phyloP scores from a whole-genome alignment of 2,329 filamentous ascomycete species.

The Penicillium polonicum region DNA sequence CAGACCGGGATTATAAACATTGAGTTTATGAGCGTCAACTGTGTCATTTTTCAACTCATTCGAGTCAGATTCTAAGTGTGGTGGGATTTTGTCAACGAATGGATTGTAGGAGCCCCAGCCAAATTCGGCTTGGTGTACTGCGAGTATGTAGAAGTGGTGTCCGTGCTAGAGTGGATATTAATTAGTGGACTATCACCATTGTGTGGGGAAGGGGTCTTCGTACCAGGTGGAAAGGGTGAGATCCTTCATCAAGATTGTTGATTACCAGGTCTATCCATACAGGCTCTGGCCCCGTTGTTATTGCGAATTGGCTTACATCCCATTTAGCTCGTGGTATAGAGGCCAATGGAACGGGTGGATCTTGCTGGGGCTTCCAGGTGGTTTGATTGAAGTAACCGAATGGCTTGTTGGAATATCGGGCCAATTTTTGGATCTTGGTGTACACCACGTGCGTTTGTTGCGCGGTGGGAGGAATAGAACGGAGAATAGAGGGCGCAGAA shows the following conservation, averaged over 20 bases:
- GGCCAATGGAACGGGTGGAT: conserved; percentile 36
- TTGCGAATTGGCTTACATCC: conserved; percentile 45
- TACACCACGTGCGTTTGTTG: conserved; percentile 49
- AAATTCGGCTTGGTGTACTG: conserved; percentile 28
- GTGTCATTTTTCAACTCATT: conserved; percentile 20
- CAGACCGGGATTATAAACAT: conserved; percentile 31
- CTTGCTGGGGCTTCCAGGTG: conserved; percentile 43
- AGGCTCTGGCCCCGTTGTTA: conserved; percentile 29
- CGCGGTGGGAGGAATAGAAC: conserved; percentile 28
- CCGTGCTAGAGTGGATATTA: conserved; percentile 29
- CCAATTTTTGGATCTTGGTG: conserved; percentile 47
- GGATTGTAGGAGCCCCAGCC: conserved; percentile 44
- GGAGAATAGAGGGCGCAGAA: conserved; percentile 29
- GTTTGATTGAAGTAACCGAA: conserved; percentile 52
- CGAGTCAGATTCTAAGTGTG: conserved; percentile 17
- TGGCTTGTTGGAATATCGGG: conserved; percentile 45
- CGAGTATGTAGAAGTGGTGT: conserved; percentile 37
- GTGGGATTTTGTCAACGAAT: conserved; percentile 25
- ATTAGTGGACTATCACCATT: not conserved
- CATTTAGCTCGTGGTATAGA: conserved; percentile 38
- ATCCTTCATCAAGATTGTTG: conserved; percentile 53
- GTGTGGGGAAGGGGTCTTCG: not conserved
- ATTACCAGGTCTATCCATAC: conserved; percentile 50
- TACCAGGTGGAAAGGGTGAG: conserved; percentile 53
- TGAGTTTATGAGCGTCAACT: not conserved